These are phyloP conservation scores for Fusarium tuaranense DNA, from an alignment of 2,329 filamentous ascomycete species.

Conservation along the genomic window DNA sequence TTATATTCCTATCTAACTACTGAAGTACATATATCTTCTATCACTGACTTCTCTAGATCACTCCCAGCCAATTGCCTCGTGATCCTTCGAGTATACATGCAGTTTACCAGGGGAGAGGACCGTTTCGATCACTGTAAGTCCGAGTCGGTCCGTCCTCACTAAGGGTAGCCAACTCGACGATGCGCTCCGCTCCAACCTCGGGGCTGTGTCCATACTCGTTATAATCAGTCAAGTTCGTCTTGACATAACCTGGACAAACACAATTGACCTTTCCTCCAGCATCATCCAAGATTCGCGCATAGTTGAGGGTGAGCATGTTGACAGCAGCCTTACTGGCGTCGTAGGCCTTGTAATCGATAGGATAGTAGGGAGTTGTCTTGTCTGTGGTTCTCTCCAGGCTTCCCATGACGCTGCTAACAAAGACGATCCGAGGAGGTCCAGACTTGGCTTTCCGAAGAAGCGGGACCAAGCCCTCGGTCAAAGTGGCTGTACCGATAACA, in stretches of 20 bases:
- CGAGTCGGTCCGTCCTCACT: slow-evolving; percentile 45
- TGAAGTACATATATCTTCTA: background rate
- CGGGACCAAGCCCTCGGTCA: slow-evolving; percentile 46
- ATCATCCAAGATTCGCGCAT: slow-evolving; percentile 46
- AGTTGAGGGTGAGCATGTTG: slow-evolving; percentile 54
- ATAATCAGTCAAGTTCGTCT: slow-evolving; percentile 44
- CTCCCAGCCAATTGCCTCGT: background rate
- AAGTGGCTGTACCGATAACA: slow-evolving; percentile 44
- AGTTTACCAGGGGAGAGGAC: slow-evolving; percentile 34
- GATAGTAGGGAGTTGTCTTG: slow-evolving; percentile 41
- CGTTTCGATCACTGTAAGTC: slow-evolving; percentile 44
- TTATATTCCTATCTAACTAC: background rate
- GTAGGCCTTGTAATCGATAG: slow-evolving; percentile 50
- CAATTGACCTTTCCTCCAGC: slow-evolving; percentile 49
- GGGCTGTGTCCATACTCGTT: slow-evolving; percentile 23
- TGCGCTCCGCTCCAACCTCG: slow-evolving; percentile 45
- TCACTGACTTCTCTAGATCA: background rate
- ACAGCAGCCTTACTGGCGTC: slow-evolving; percentile 56
- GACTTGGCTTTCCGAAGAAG: slow-evolving; percentile 43
- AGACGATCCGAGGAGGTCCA: slow-evolving; percentile 51
- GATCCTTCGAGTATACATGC: background rate
- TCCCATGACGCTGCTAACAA: slow-evolving; percentile 52
- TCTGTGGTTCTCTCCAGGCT: slow-evolving; percentile 47
- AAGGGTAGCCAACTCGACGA: slow-evolving; percentile 48
- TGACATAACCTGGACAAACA: slow-evolving; percentile 53